Conservation (phyloP, 2,329 filamentous ascomycete species). For the Fusarium lyarnte region DNA sequence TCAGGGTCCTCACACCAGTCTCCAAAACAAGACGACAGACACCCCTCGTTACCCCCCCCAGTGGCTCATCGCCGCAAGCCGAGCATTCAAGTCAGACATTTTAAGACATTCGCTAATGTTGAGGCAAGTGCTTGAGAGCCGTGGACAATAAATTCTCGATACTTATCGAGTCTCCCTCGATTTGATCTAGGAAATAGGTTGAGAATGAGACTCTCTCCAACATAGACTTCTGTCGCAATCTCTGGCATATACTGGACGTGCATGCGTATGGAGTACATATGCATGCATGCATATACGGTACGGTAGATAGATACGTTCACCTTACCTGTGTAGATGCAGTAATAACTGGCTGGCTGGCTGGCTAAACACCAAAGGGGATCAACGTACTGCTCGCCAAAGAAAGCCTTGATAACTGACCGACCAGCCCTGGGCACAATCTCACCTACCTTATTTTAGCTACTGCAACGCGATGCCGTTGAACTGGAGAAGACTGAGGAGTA, state of each 20-base stretch:
- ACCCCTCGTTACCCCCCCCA: slow-evolving; percentile 11
- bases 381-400: slow-evolving; percentile 11
- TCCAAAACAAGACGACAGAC: slow-evolving; percentile 13
- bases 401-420: slow-evolving; percentile 18
- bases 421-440: slow-evolving; percentile 13
- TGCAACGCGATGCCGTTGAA: background rate
- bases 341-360: background rate
- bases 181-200: background rate
- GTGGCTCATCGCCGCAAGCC: slow-evolving; percentile 15
- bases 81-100: slow-evolving; percentile 19
- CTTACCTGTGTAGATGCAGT: slow-evolving; percentile 10
- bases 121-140: background rate
- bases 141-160: background rate
- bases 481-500: slow-evolving; percentile 17
- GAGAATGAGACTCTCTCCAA: background rate
- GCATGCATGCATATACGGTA: slow-evolving; percentile 21
- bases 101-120: slow-evolving; percentile 18
- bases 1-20: slow-evolving; percentile 14
- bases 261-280: background rate
- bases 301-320: slow-evolving; percentile 16
- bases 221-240: slow-evolving; percentile 3
- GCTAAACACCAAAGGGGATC: slow-evolving; percentile 12
- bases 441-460: background rate
- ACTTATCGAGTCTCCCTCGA: slow-evolving; percentile 18
- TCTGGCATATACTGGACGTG: background rate